phyloP scores from a whole-genome alignment of 2,329 filamentous ascomycete species.

The Penicillium expansum region DNA sequence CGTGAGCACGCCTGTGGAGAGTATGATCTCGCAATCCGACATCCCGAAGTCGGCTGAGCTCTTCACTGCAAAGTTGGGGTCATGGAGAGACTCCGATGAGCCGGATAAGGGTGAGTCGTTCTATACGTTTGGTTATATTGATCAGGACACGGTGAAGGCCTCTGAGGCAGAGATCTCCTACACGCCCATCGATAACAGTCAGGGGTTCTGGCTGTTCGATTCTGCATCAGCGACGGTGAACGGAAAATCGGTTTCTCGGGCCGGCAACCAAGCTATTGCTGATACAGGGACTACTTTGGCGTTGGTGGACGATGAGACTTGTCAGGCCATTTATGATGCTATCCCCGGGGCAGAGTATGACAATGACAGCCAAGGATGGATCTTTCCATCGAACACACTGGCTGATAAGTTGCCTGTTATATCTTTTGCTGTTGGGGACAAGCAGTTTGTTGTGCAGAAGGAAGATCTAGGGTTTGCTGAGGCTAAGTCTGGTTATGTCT shows the following conservation, averaged over 20 bases:
- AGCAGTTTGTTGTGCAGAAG: conserved; percentile 60
- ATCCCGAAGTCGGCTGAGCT: conserved; percentile 55
- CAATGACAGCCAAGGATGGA: conserved; percentile 58
- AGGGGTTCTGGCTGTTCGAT: conserved; percentile 67
- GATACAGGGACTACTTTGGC: conserved; percentile 71
- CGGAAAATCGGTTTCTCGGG: conserved; percentile 51
- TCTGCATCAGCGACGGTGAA: conserved; percentile 59
- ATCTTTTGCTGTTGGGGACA: conserved; percentile 62
- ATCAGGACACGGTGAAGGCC: conserved; percentile 57
- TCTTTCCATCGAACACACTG: conserved; percentile 57
- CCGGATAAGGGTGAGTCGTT: conserved; percentile 53
- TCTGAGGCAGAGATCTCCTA: conserved; percentile 58
- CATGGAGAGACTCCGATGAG: conserved; percentile 50
- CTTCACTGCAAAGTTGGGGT: conserved; percentile 64
- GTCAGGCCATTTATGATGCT: conserved; percentile 60
- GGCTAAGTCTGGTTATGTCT: conserved; percentile 55
- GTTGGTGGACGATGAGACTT: conserved; percentile 61
- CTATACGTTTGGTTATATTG: conserved; percentile 73
- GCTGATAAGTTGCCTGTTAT: conserved; percentile 58
- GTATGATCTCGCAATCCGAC: conserved; percentile 61
- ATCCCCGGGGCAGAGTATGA: conserved; percentile 63
- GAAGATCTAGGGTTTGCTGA: conserved; percentile 61
- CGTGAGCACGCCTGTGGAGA: conserved; percentile 64
- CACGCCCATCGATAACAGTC: conserved; percentile 59
- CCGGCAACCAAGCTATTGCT: conserved; percentile 64